phyloP scores from a whole-genome alignment of 1,284 basidiomycete genomes.

The Leccinum glutinopallens region DNA sequence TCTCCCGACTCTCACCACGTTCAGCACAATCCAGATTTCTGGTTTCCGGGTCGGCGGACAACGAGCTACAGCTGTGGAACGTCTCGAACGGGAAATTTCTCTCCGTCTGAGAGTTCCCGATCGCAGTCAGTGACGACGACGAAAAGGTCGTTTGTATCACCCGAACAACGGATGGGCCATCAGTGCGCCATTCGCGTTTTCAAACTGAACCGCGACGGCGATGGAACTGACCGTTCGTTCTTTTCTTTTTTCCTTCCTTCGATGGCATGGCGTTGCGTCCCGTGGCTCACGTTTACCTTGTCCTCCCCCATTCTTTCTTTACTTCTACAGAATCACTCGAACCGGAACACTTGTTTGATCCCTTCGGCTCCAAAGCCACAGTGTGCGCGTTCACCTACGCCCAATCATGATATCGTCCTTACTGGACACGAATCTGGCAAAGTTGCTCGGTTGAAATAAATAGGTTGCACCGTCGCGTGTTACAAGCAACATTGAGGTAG shows the following conservation, averaged over 20 bases:
- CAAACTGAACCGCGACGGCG: slow-evolving; percentile 39
- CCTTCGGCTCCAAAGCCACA: slow-evolving; percentile 93
- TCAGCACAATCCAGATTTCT: slow-evolving; percentile 85
- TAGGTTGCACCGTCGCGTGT: too few species aligned
- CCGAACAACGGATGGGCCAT: slow-evolving; percentile 95
- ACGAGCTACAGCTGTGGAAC: slow-evolving; percentile 90
- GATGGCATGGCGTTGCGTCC: background rate
- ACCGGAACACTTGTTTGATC: slow-evolving; percentile 80
- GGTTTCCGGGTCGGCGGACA: slow-evolving; percentile 90
- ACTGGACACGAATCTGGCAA: slow-evolving; percentile 97
- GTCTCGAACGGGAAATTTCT: slow-evolving; percentile 91
- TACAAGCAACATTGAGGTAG: too few species aligned
- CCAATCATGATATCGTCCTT: slow-evolving; percentile 82
- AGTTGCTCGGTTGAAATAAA: slow-evolving; percentile 88
- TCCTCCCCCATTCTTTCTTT: background rate
- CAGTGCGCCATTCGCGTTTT: slow-evolving; percentile 38
- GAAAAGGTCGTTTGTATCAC: slow-evolving; percentile 86
- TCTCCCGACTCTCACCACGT: background rate
- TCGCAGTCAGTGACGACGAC: slow-evolving; percentile 91
- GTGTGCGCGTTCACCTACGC: slow-evolving; percentile 89
- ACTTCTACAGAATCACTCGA: slow-evolving; percentile 58
- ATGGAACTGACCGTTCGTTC: slow-evolving; percentile 68
- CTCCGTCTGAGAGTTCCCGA: slow-evolving; percentile 96
- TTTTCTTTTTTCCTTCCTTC: slow-evolving; percentile 34
- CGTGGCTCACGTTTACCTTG: slow-evolving; percentile 8